Evolutionary conservation across 192 early-diverging fungal species (phyloP), one percentile per base, ranked within the genome.

Genomic region (Coemansia sp.): DNA sequence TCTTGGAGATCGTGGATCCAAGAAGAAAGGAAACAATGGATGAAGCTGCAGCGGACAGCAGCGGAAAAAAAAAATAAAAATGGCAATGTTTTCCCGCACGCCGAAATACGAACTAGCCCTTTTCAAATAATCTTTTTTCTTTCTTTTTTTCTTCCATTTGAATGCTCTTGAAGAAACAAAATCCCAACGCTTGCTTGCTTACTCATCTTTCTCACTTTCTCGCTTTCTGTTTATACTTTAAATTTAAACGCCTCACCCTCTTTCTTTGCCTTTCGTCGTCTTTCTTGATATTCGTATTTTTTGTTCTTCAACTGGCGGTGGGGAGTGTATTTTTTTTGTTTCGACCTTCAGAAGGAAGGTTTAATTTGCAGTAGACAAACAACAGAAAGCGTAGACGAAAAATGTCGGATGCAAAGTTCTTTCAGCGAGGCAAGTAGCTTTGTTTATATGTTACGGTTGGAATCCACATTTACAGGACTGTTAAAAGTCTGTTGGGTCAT

Each of bases 371-470:
- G n/a, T 57, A 57, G 55, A 19, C 17, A 52, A 48, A 53, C 50
- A 65, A 65, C 55, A 40, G 43, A 59, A 50, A 32, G 32, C 1
- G 34, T 57, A 57, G 55, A 53, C 52, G 33, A 43, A 43, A 43
- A 36, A 89, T 90, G 89, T 86, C 87, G 10, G 89, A 90, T 80
- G 89, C 89, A 77, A 89, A 89, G 77, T 90, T 89, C 75, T 90
- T 90, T 67, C 88, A 89, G 69, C 76, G 89, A 79, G 89, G 88
- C 86, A 84, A 75, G 82, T 80, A 76, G 19, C 29, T 54, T 54
- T 13, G 4, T 4, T 13, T 38, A 4, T 22, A 48, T 34, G 61
- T 8, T 42, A 43, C 38, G 11, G 38, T 6, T 11, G 7, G 38
- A 11, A 10, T 40, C 5, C 11, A 1, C 38, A 9, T 41, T 46